Percentiles rank a stretch among this genome's conserved stretches.
Evolutionary conservation across 805 yeast species (phyloP).

Genomic region (Yarrowia yakushimensis): DNA sequence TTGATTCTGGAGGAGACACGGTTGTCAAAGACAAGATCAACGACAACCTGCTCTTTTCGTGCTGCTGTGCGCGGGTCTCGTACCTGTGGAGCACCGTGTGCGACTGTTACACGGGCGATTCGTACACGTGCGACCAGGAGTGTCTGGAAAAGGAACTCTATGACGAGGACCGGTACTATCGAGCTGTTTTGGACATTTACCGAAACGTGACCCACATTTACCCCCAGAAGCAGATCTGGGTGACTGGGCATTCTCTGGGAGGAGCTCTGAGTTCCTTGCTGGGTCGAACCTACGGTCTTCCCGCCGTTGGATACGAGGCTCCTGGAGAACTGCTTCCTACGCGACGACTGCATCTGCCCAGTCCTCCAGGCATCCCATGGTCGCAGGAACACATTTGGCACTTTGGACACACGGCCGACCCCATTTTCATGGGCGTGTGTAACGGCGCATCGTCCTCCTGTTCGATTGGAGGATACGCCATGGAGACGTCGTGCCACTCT

Average conservation of each 20-base stretch:
- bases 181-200: conserved; percentile 73
- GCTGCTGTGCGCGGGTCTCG: conserved; percentile 92
- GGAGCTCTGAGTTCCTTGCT: conserved; percentile 78
- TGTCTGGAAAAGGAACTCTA: conserved; percentile 77
- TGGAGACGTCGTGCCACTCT: conserved; percentile 94
- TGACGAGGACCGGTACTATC: conserved; percentile 75
- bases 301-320: conserved; percentile 86
- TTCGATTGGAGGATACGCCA: conserved; percentile 89
- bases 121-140: conserved; percentile 83
- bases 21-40: conserved; percentile 75
- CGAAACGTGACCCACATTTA: conserved; percentile 63
- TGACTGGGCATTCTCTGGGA: conserved; percentile 93
- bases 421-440: conserved; percentile 94
- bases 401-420: conserved; percentile 95
- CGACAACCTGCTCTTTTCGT: conserved; percentile 85
- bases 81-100: conserved; percentile 94
- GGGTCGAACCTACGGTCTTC: conserved; percentile 86
- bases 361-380: conserved; percentile 83
- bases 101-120: conserved; percentile 73
- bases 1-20: conserved; percentile 58
- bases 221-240: conserved; percentile 70
- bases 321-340: conserved; percentile 90
- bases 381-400: conserved; percentile 87
- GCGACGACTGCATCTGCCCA: conserved; percentile 79
- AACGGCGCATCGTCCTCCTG: conserved; percentile 90